Base-by-base conservation (phyloP, 2,329 filamentous ascomycete species). In the Chaetoscypha palmicola region DNA sequence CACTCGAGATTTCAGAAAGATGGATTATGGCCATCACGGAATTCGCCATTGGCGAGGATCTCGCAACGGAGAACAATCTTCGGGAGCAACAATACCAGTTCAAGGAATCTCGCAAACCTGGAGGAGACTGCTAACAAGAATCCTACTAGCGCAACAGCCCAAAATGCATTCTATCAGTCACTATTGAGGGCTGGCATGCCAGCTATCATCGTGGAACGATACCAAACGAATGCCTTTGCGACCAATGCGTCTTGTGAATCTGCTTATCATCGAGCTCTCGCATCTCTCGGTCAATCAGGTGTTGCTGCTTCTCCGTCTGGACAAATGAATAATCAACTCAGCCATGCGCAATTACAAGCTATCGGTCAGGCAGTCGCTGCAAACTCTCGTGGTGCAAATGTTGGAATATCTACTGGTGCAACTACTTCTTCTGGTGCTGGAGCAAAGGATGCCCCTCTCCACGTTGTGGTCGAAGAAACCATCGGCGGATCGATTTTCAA, bases 41-140 rank as follows among this genome's bases (percentile, higher is more conserved):
- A 28, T 12, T 28, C 24, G 24, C 7, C 24, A 28, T 12, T 28
- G 12, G 24, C 12, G 12, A 16, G n/a, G 23, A 28, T 12, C 24
- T 17, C 20, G 4, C 59, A 61, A 33, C 45, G 47, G 34, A 50
- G 59, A 36, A 53, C 53, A 2, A 26, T 61, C 4, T 61, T 60
- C 42, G 53, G 56, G 16, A 49, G 45, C 19, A 51, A 35, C 30
- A 48, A 45, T 26, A 32, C 31, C 20, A 43, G 51, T 8, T 57
- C 78, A 35, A 71, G 75, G 48, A 79, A 74, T 51, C 71, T 98
- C 24, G 88, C 89, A 24, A 85, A 87, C 54, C 76, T 90, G 55
- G 92, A 98, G 67, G 84, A 90, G 63, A 84, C 86, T 19, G 94
- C 92, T 28, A 98, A 97, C 67, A 85, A 88, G 65, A 94, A 95